Base-by-base conservation (phyloP, 2,329 filamentous ascomycete genomes). In the Botrytis deweyae region DNA sequence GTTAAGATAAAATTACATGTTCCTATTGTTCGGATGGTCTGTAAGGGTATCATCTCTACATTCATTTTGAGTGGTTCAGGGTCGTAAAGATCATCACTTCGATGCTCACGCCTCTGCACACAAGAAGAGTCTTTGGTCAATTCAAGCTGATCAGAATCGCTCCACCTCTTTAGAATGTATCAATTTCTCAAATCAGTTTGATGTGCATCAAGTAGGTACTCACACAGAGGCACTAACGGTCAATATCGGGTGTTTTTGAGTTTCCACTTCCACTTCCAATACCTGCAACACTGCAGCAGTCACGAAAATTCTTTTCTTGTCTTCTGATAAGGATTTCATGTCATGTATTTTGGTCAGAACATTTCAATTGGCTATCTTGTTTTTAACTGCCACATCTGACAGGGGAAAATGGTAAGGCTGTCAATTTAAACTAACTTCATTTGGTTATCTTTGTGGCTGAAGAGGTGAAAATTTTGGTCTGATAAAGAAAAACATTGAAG, bases 401-500 rank as follows among this genome's bases (percentile, higher is more conserved):
- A 68, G 65, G 65, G 46, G 25, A 70, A 70, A 63, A 38, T 36
- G 36, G 55, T 70, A 46, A 46, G 68, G 68, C 68, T 70, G 55
- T 42, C 36, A 38, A 63, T 22, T 5, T 38, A 2, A 49, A 36
- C 58, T 70, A 63, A 63, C 75, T 74, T 76, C 74, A 73, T 76
- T 76, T 74, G 66, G 72, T 59, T 68, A 74, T 72, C 65, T 62
- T 46, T 74, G 73, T 74, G 67, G 74, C 64, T 73, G 71, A 58
- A 46, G 71, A 55, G 64, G 5, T 36, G 52, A 73, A 69, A 69
- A 62, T 65, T 62, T 68, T 52, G 36, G 25, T 46, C 40, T 71
- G 44, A 65, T 72, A 68, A 40, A 29, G 65, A 67, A 20, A 58
- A 58, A 58, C 52, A 58, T 33, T 33, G 6, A 58, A 12, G 46